phyloP scores from a whole-genome alignment of 306 rosid genomes.

The Canavalia ensiformis region DNA sequence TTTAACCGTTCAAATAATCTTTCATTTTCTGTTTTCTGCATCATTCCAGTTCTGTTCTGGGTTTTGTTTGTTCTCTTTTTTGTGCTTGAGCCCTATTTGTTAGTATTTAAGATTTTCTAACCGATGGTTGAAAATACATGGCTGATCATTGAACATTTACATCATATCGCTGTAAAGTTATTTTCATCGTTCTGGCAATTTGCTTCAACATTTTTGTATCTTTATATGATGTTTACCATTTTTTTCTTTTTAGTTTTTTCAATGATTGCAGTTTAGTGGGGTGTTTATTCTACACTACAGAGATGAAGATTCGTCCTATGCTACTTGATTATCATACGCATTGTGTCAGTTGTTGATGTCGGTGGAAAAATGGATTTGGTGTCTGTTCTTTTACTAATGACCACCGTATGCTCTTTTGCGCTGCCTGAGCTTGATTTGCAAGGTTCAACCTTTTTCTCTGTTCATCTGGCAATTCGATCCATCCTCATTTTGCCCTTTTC shows the following conservation, averaged over 20 bases:
- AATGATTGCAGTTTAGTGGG: slow-evolving; percentile 37
- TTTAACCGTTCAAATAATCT: slow-evolving; percentile 24
- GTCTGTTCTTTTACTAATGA: slow-evolving; percentile 54
- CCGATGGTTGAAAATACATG: slow-evolving; percentile 13
- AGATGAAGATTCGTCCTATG: slow-evolving; percentile 48
- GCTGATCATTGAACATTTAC: slow-evolving; percentile 29
- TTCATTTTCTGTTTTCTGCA: background rate
- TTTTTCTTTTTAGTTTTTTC: background rate
- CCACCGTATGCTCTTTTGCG: slow-evolving; percentile 56
- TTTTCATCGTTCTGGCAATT: background rate
- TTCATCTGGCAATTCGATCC: background rate
- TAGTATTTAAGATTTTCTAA: background rate
- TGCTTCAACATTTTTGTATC: slow-evolving; percentile 14
- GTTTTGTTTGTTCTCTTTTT: slow-evolving; percentile 16
- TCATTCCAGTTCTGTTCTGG: slow-evolving; percentile 32
- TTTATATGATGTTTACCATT: background rate
- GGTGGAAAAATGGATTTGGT: slow-evolving; percentile 62
- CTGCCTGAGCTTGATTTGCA: slow-evolving; percentile 68
- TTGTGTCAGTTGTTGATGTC: slow-evolving; percentile 44
- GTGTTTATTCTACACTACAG: slow-evolving; percentile 51
- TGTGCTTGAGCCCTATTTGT: background rate
- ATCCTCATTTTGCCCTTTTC: background rate
- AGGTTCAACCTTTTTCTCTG: slow-evolving; percentile 59
- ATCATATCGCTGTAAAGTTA: background rate
- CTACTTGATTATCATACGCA: slow-evolving; percentile 43